Evolutionary conservation across 768 basidiomycete genomes (phyloP).

Genomic region (Suillus americanus): DNA sequence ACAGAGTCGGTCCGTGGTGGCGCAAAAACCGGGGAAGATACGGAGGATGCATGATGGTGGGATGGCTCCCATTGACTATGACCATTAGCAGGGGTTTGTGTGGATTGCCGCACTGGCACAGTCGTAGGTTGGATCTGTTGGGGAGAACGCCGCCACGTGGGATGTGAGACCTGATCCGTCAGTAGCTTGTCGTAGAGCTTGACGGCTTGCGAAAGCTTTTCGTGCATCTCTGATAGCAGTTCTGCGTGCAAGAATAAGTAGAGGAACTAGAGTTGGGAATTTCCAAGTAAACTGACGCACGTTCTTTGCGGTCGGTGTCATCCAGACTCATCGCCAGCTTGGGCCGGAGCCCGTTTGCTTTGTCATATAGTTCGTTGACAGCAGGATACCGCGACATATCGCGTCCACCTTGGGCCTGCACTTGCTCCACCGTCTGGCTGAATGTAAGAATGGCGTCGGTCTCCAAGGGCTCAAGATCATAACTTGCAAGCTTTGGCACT

Average conservation of each 20-base stretch:
- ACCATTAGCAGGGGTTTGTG: constrained; percentile 25
- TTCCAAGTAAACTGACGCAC: constrained; percentile 42
- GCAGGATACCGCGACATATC: constrained; percentile 83
- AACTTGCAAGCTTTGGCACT: constrained; percentile 61
- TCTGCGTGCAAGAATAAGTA: constrained; percentile 43
- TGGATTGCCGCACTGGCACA: not conserved
- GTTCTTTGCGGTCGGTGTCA: constrained; percentile 83
- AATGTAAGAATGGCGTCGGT: constrained; percentile 87
- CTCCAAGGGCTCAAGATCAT: constrained; percentile 83
- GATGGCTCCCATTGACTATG: constrained; percentile 33
- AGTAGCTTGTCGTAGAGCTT: constrained; percentile 87
- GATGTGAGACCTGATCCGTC: constrained; percentile 77
- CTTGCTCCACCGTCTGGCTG: constrained; percentile 85
- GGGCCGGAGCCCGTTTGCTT: constrained; percentile 73
- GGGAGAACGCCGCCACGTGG: constrained; percentile 52
- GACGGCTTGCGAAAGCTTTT: constrained; percentile 89
- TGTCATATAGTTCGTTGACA: constrained; percentile 81
- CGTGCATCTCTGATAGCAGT: constrained; percentile 90
- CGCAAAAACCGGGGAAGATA: constrained; percentile 15
- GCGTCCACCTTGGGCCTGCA: constrained; percentile 71
- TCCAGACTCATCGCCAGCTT: constrained; percentile 83
- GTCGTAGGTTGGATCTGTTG: constrained; percentile 11
- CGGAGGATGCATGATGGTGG: constrained; percentile 17
- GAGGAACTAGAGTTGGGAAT: not conserved
- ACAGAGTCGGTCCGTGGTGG: constrained; percentile 20